Evolutionary conservation across 228 moss, liverwort and hornwort species (phyloP), one percentile per base, ranked within the genome.

Genomic region (Sphagnum fallax): DNA sequence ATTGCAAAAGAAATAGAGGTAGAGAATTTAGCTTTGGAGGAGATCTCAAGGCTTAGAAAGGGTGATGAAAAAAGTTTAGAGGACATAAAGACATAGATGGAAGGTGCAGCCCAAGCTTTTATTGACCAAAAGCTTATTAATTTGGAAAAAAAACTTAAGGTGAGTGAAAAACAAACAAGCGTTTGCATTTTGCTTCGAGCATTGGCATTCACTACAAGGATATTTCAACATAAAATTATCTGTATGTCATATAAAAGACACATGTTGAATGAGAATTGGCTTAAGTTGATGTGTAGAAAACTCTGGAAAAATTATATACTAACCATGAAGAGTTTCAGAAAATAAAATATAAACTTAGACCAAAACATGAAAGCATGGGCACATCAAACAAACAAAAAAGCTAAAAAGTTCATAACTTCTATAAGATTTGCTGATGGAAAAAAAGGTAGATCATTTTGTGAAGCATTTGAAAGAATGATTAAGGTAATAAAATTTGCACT

Each of bases 281-380:
- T 16, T 52, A 66, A 51, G 52, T 66, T 66, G 66, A 66, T 50
- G 49, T 66, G 51, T 8, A 52, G n/a, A 14, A 66, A 6, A 65
- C 64, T 65, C 18, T 65, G 47, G 13, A 4, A 6, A 14, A 49
- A 50, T 64, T 83, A 14, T 68, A 79, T 32, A 53, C 68, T 47
- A 32, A 74, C 62, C 74, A 52, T 8, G 66, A 70, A 11, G 62
- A 76, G 13, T 69, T 83, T 48, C 76, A 69, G 10, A 68, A 66
- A 6, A 79, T 63, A 16, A 65, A 65, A 49, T 48, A 9, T 12
- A 50, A 48, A 48, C 48, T 48, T 48, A 8, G 13, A 8, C 48
- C 47, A 9, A 66, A 66, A 66, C 11, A n/a, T 52, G 66, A 51
- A 4, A 66, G 16, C 10, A 51, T n/a, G 48, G 52, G 16, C 52